A percentile compares a stretch with the other conserved stretches of the same genome.
Conservation (phyloP, 2,329 filamentous ascomycete species). For the Nectriaceae sp. region DNA sequence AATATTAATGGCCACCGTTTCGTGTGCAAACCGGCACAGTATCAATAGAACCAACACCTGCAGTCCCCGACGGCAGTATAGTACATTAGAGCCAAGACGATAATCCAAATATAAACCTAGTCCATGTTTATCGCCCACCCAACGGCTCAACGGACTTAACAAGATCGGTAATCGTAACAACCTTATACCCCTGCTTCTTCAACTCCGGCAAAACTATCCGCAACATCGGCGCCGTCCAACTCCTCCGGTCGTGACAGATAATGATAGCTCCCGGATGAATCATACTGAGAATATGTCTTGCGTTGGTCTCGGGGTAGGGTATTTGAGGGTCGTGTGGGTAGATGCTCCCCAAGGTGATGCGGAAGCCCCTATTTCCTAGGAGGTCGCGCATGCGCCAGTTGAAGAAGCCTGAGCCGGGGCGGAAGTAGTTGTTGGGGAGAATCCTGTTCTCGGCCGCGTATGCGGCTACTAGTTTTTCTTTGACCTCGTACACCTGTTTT, state of each 20-base stretch:
- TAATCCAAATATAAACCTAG: neutral
- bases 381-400: constrained; percentile 66
- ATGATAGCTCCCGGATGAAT: constrained; percentile 75
- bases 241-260: constrained; percentile 80
- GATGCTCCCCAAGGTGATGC: constrained; percentile 77
- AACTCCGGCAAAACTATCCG: constrained; percentile 71
- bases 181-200: constrained; percentile 65
- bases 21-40: neutral
- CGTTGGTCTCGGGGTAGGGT: constrained; percentile 67
- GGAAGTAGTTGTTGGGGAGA: constrained; percentile 67
- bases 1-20: no score
- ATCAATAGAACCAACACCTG: neutral
- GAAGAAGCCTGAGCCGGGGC: constrained; percentile 85
- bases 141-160: constrained; percentile 44
- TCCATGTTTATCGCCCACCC: constrained; percentile 20
- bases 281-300: constrained; percentile 79
- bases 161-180: constrained; percentile 72
- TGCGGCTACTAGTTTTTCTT: constrained; percentile 57
- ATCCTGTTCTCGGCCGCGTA: constrained; percentile 50
- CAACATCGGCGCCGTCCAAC: constrained; percentile 85
- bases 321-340: constrained; percentile 95
- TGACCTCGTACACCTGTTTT: constrained; percentile 65
- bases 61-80: neutral
- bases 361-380: constrained; percentile 63
- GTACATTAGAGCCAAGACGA: constrained; percentile 2